Conservation (phyloP, 176 grass and related monocot genomes). For the Eleusine indica region DNA sequence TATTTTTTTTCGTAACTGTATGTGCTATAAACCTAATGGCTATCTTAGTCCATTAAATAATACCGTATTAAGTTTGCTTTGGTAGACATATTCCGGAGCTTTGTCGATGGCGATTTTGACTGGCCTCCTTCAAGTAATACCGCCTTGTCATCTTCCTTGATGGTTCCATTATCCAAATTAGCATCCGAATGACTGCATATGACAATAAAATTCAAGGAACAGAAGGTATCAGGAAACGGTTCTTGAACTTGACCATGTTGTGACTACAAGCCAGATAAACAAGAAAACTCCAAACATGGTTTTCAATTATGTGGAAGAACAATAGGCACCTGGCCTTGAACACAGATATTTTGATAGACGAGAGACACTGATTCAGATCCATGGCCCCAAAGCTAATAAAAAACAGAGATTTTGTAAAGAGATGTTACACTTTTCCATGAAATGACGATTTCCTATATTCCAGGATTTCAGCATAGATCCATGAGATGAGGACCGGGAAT, state of each 20-base stretch:
- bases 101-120: slow-evolving; percentile 50
- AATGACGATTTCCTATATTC: slow-evolving; percentile 45
- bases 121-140: slow-evolving; percentile 66
- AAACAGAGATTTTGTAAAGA: no score
- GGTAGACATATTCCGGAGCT: slow-evolving; percentile 56
- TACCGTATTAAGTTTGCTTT: slow-evolving; percentile 56
- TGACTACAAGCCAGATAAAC: no score
- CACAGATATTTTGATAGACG: no score
- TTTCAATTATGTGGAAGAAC: no score
- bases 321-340: no score
- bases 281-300: no score
- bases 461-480: slow-evolving; percentile 70
- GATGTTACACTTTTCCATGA: slow-evolving; percentile 62
- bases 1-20: not conserved
- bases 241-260: no score
- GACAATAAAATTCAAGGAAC: no score
- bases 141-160: slow-evolving; percentile 54
- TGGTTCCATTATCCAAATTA: slow-evolving; percentile 49
- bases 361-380: no score
- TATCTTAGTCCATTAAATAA: slow-evolving; percentile 20
- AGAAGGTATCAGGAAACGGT: no score
- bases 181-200: slow-evolving; percentile 49
- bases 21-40: not conserved
- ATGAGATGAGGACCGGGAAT: slow-evolving; percentile 63
- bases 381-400: no score